These are phyloP conservation scores for Domatiomyces catenatus DNA, from an alignment of 2,329 filamentous ascomycete genomes.

Conservation along the genomic window DNA sequence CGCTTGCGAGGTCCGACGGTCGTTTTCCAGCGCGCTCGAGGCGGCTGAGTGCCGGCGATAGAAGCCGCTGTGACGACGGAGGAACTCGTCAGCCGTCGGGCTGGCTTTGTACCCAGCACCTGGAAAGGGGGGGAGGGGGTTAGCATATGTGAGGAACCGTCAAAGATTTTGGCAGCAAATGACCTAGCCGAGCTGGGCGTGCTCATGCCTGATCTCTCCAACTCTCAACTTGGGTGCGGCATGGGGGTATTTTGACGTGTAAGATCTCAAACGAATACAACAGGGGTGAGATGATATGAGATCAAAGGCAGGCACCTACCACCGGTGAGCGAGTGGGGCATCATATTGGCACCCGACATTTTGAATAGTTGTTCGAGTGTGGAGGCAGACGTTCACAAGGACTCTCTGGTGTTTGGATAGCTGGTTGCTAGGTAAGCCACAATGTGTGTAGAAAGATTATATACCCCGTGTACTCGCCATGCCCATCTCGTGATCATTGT, in stretches of 20 bases:
- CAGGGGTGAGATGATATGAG: not conserved
- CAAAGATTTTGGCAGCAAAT: too few relatives aligned
- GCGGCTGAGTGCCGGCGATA: slow-evolving; percentile 17
- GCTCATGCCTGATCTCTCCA: not conserved
- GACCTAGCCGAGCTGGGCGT: not conserved
- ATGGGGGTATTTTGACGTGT: not conserved
- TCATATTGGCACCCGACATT: slow-evolving; percentile 17
- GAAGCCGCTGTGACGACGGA: slow-evolving; percentile 14
- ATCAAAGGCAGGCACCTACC: slow-evolving; percentile 1
- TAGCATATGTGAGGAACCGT: not conserved
- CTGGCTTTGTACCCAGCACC: slow-evolving; percentile 17
- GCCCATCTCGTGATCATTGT: too few relatives aligned
- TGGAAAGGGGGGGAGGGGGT: not conserved
- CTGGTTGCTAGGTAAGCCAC: too few relatives aligned
- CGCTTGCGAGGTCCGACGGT: slow-evolving; percentile 13
- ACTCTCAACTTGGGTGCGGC: not conserved
- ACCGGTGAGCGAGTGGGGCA: slow-evolving; percentile 16
- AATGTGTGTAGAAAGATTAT: too few relatives aligned
- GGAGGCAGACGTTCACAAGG: too few relatives aligned
- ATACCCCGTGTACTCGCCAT: too few relatives aligned
- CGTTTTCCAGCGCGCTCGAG: slow-evolving; percentile 12
- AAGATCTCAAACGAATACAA: not conserved
- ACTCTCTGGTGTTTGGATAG: too few relatives aligned
- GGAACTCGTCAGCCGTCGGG: slow-evolving; percentile 15
- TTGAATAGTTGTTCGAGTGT: not conserved